Evolutionary conservation across 306 rosid species (phyloP), one percentile per base, ranked within the genome.

Genomic region (Betula pendula): DNA sequence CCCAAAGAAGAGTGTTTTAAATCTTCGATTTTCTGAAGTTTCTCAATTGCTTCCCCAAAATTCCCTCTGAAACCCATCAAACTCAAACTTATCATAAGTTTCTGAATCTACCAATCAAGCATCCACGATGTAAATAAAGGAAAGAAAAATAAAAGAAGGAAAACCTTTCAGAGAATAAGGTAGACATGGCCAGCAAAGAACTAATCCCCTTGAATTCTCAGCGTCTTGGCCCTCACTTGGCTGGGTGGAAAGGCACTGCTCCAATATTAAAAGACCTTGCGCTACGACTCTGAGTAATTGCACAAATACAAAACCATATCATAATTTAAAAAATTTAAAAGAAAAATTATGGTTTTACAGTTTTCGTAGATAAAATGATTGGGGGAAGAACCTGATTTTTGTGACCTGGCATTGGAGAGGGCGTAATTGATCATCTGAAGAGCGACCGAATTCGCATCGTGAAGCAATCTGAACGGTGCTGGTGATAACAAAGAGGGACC

Each of bases 91-190:
- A 6, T 59, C 2, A 51, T 56, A 10, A 11, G 33, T 66, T 16
- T 22, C 44, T 56, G 69, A 24, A 53, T 19, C 11, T 38, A 49
- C 11, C 33, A 52, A 75, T n/a, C 19, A 35, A 13, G 3, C 10
- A 8, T 19, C 47, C 60, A 67, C 71, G 55, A 27, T 11, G 24
- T 6, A 53, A 5, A 73, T 47, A 82, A 27, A 8, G 11, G 70
- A 60, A 17, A 27, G 33, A 38, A 31, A 6, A n/a, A n/a, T n/a
- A n/a, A n/a, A 33, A 71, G 68, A 77, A 60, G 29, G 48, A 0
- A 4, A 68, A 94, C 98, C 97, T 95, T 78, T 95, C 99, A 79
- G 76, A 85, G 77, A 87, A 76, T 78, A 95, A 84, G 59, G 91
- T 88, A 53, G 99, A 84, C 88, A 84, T 83, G 38, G 97, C 93